Conservation (phyloP, 169 alveolate species). For the Plasmodium inui region DNA sequence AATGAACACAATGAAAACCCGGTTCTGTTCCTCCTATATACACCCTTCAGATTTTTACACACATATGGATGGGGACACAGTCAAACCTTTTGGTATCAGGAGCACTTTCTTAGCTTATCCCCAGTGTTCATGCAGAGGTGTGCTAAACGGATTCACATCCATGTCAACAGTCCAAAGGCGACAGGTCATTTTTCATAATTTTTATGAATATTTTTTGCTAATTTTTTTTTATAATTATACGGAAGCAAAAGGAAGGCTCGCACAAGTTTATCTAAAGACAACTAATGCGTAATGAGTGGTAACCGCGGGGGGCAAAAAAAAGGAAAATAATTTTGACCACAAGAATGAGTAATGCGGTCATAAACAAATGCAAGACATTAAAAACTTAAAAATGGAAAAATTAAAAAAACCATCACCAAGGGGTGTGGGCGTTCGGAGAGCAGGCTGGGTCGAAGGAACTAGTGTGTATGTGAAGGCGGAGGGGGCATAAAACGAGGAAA, state of each 20-base stretch:
- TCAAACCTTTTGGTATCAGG: background rate
- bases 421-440: background rate
- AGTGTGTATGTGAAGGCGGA: no score
- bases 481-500: background rate
- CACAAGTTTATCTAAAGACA: background rate
- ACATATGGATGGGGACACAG: background rate
- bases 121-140: background rate
- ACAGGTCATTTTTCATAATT: background rate
- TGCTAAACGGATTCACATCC: background rate
- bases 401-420: background rate
- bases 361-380: constrained; percentile 1
- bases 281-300: background rate
- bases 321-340: background rate
- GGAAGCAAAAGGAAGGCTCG: background rate
- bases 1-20: background rate
- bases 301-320: background rate
- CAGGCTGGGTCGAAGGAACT: background rate
- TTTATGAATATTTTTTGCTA: background rate
- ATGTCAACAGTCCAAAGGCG: background rate
- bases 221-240: background rate
- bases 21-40: background rate
- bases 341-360: background rate
- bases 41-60: background rate
- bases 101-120: background rate
- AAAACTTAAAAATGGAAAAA: background rate